Conservation (phyloP, 305 asterid species). For the Rubia peregrina region DNA sequence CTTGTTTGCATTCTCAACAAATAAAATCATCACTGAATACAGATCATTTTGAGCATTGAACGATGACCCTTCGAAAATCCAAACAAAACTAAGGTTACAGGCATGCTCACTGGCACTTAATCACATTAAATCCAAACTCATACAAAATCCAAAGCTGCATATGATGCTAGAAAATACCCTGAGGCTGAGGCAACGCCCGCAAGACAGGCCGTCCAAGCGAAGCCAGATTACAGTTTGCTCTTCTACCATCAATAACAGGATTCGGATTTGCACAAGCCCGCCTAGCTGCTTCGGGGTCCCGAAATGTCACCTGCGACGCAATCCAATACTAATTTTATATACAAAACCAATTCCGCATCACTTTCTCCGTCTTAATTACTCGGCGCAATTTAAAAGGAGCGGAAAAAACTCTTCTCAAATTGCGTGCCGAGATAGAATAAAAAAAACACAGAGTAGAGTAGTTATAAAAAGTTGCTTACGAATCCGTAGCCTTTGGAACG, state of each 20-base stretch:
- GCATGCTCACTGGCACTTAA: background rate
- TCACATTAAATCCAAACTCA: background rate
- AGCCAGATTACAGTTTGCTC: slow-evolving; percentile 38
- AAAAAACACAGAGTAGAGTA: background rate
- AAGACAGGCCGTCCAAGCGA: slow-evolving; percentile 29
- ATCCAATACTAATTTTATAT: background rate
- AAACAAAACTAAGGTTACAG: background rate
- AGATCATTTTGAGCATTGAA: background rate
- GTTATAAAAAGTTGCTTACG: slow-evolving; percentile 21
- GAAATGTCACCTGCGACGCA: slow-evolving; percentile 31
- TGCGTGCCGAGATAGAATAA: background rate
- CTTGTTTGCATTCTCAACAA: background rate
- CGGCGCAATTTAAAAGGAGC: too few relatives aligned
- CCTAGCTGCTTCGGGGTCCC: slow-evolving; percentile 35
- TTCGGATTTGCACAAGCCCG: slow-evolving; percentile 34
- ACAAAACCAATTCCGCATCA: background rate
- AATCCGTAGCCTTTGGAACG: slow-evolving; percentile 43
- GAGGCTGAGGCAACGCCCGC: slow-evolving; percentile 24
- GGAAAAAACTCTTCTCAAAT: background rate
- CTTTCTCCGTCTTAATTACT: background rate
- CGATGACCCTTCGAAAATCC: background rate
- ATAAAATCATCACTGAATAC: background rate
- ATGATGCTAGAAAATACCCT: slow-evolving; percentile 18
- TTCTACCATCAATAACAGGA: slow-evolving; percentile 39
- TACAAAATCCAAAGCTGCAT: background rate